These are phyloP conservation scores for Zasmidium cellare DNA, from an alignment of 2,329 filamentous ascomycete genomes.

Conservation along the genomic window DNA sequence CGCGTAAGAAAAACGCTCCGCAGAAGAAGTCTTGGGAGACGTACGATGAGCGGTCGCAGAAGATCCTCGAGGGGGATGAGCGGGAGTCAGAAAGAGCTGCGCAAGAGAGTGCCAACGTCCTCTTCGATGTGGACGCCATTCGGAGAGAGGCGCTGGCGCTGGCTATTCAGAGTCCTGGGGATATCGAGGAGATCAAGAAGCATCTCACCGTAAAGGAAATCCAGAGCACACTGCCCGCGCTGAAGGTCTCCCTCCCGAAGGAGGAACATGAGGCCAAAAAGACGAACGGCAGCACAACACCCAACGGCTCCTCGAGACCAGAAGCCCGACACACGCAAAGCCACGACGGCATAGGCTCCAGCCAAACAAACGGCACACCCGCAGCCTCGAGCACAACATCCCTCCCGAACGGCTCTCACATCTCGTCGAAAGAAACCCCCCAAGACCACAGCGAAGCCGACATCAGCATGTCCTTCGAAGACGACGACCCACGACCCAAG, in stretches of 20 bases:
- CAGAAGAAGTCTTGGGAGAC: slow-evolving; percentile 92
- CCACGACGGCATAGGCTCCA: slow-evolving; percentile 5
- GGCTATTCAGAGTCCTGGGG: slow-evolving; percentile 65
- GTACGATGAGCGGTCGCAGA: slow-evolving; percentile 70
- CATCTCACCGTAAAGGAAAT: slow-evolving; percentile 58
- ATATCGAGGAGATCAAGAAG: slow-evolving; percentile 80
- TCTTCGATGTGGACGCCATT: slow-evolving; percentile 96
- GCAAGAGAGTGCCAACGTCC: slow-evolving; percentile 53
- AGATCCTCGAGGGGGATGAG: slow-evolving; percentile 37
- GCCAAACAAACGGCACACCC: slow-evolving; percentile 1
- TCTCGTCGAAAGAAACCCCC: slow-evolving; percentile 31
- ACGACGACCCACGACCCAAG: slow-evolving; percentile 19
- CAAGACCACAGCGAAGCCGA: slow-evolving; percentile 44
- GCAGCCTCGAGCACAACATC: slow-evolving; percentile 6
- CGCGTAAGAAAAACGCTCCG: slow-evolving; percentile 72
- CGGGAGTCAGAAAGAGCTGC: slow-evolving; percentile 43
- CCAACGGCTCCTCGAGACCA: slow-evolving; percentile 9
- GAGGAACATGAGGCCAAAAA: slow-evolving; percentile 1
- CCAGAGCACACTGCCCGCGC: slow-evolving; percentile 83
- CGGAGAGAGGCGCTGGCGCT: slow-evolving; percentile 68
- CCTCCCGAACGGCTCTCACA: slow-evolving; percentile 15
- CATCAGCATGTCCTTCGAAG: slow-evolving; percentile 48
- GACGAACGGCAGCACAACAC: slow-evolving; percentile 7
- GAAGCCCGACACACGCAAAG: slow-evolving; percentile 10
- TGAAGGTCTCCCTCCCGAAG: slow-evolving; percentile 61